Percentiles rank a stretch among this genome's conserved stretches.
Conservation (phyloP, 1,284 basidiomycete genomes). For the Paramarasmius palmivorus region DNA sequence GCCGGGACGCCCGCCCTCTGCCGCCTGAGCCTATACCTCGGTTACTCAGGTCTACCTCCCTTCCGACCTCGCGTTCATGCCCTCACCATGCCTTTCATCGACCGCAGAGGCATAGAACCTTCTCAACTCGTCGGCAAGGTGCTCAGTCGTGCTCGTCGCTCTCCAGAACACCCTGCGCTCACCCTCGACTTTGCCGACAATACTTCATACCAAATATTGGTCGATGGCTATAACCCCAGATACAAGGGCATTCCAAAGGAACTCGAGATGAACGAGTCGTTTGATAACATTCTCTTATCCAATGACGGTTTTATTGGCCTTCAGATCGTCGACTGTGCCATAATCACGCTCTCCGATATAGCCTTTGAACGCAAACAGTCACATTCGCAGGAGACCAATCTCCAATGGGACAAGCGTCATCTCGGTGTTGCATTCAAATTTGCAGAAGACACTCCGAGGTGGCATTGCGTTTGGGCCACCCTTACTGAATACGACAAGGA, state of each 20-base stretch:
- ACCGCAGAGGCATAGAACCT: slow-evolving; percentile 45
- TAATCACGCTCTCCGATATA: slow-evolving; percentile 56
- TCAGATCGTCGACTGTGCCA: slow-evolving; percentile 51
- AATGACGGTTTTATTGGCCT: slow-evolving; percentile 37
- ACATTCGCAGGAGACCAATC: slow-evolving; percentile 19
- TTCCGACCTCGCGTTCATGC: slow-evolving; percentile 23
- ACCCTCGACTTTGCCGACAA: slow-evolving; percentile 57
- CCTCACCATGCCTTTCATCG: slow-evolving; percentile 10
- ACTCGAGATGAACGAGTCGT: slow-evolving; percentile 53
- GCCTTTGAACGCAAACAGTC: slow-evolving; percentile 44
- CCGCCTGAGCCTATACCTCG: too few species aligned
- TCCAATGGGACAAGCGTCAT: slow-evolving; percentile 59
- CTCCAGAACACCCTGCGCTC: slow-evolving; percentile 53
- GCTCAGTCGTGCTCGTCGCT: slow-evolving; percentile 48
- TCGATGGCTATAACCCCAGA: slow-evolving; percentile 61
- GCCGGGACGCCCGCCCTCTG: too few species aligned
- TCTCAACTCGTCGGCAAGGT: slow-evolving; percentile 50
- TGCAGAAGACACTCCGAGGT: slow-evolving; percentile 28
- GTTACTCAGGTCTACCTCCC: slow-evolving; percentile 19
- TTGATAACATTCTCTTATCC: slow-evolving; percentile 34
- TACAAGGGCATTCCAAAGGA: slow-evolving; percentile 56
- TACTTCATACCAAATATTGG: slow-evolving; percentile 54
- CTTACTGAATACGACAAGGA: slow-evolving; percentile 48
- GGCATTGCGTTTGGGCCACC: slow-evolving; percentile 67
- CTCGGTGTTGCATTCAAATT: slow-evolving; percentile 38